Evolutionary conservation across 2,329 filamentous ascomycete species (phyloP), one percentile per base, ranked within the genome.

Genomic region (Xylaria polymorpha): DNA sequence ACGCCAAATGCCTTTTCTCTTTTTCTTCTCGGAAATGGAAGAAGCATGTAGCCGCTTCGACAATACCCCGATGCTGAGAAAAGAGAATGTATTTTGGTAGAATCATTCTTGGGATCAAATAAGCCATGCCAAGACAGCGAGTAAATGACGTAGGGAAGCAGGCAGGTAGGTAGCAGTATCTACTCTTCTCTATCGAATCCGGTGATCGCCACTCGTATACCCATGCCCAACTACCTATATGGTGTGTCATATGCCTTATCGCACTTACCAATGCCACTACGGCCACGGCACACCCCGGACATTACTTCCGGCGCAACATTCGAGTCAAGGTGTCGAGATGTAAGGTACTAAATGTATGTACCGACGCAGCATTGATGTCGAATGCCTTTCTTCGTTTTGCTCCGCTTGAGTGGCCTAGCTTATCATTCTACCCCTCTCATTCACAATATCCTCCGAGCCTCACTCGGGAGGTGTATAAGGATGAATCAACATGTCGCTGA

Each of bases 401-500:
- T 59, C 22, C 41, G 20, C 29, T 44, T 46, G 22, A 32, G 14
- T 44, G n/a, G 39, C 20, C 15, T 35, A 59, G 14, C 41, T 57
- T 32, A n/a, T 65, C 10, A 55, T 61, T 41, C 50, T 59, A 53
- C 6, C 51, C 44, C 18, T 2, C 14, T 20, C 10, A 53, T 48
- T 14, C 22, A 5, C n/a, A 7, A 4, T 15, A n/a, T 39, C 7
- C 14, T 10, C 20, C n/a, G 20, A 44, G 15, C 56, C 56, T 70
- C 72, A 79, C 73, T 80, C 82, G 1, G 92, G 92, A 44, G 92
- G 91, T 59, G 92, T 85, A 77, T 91, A 95, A 0, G 92, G 93
- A 72, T 87, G 87, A 72, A 94, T 86, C 69, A 96, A 85, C 92
- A 96, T 93, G 77, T 94, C 90, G 78, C 92, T 94, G 80, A 96